Evolutionary conservation across 2,329 filamentous ascomycete species (phyloP), one percentile per base, ranked within the genome.

Genomic region (Emergomyces africanus): DNA sequence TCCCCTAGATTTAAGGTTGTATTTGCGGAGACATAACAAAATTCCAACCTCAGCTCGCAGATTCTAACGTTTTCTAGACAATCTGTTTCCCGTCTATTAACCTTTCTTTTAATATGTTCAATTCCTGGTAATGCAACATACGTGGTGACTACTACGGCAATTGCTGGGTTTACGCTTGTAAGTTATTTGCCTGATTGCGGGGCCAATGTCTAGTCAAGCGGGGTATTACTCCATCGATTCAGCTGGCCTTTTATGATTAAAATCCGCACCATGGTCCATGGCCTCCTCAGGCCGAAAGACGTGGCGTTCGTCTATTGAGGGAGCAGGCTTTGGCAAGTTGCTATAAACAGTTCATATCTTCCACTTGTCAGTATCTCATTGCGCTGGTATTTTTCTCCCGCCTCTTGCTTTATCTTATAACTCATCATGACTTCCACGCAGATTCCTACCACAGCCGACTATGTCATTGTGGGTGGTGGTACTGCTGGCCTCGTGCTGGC

Each of bases 401-500:
- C 9, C 6, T 23, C 20, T 20, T 23, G 9, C 42, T 23, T 46
- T 20, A 37, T 5, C 20, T 25, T 14, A 23, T 25, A 10, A 10
- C 20, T 46, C 20, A 46, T 2, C 20, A 25, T 46, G 42, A 14
- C 49, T 20, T 10, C 54, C 54, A 56, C 37, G 54, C 39, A 23
- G 39, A 25, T n/a, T 46, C 41, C 42, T 2, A 25, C 14, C 12
- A n/a, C 54, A 33, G 71, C 70, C 55, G 70, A 72, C 58, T 71
- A 70, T 42, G 64, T 72, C 18, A 59, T 74, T 8, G 64, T 73
- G 20, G 71, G 71, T 28, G 70, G 71, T 44, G 71, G 71, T 25
- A 71, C 67, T 18, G 64, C 65, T 58, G 71, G 71, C 33, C 62
- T 72, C 14, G 66, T 66, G 3, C 64, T 73, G 9, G 71, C 71